A percentile compares a stretch with the other conserved stretches of the same genome.
Evolutionary conservation across 1,284 basidiomycete genomes (phyloP).

Genomic region (Sporisorium graminicola): DNA sequence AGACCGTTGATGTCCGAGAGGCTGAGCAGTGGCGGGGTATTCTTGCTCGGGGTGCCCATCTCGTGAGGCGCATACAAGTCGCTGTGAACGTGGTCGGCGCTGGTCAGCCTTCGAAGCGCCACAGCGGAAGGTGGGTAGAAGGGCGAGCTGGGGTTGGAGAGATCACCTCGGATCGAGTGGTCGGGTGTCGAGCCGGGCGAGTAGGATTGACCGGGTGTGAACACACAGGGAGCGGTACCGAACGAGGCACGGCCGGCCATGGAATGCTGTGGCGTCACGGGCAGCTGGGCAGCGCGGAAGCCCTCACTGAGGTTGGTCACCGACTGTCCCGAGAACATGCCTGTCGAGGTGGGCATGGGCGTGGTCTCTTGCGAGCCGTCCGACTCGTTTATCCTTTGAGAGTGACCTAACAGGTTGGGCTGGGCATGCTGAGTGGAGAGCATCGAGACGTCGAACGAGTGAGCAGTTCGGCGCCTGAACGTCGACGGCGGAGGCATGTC

Average conservation of each 20-base stretch:
- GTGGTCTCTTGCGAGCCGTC: conserved; percentile 54
- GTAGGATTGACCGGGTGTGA: conserved; percentile 49
- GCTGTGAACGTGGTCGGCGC: conserved; percentile 27
- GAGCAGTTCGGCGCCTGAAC: conserved; percentile 35
- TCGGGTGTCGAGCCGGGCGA: conserved; percentile 52
- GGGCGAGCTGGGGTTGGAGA: conserved; percentile 39
- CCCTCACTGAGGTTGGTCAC: conserved; percentile 42
- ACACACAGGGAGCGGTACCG: conserved; percentile 32
- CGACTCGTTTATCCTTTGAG: conserved; percentile 33
- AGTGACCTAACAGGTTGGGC: conserved; percentile 5
- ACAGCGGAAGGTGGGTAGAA: conserved; percentile 36
- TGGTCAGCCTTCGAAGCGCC: conserved; percentile 34
- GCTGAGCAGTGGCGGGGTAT: conserved; percentile 33
- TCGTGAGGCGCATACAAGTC: conserved; percentile 35
- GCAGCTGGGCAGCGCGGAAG: conserved; percentile 39
- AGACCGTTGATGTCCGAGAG: conserved; percentile 29
- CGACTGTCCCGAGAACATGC: conserved; percentile 47
- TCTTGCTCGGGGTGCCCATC: conserved; percentile 22
- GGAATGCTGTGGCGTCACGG: conserved; percentile 37
- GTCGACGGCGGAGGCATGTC: conserved; percentile 46
- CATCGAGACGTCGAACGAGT: conserved; percentile 51
- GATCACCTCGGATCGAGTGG: conserved; percentile 35
- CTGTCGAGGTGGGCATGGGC: conserved; percentile 52
- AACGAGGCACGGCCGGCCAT: conserved; percentile 28
- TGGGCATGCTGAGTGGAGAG: conserved; percentile 29